Conservation (phyloP, 2,329 filamentous ascomycete genomes). For the Chaetomium globosum region DNA sequence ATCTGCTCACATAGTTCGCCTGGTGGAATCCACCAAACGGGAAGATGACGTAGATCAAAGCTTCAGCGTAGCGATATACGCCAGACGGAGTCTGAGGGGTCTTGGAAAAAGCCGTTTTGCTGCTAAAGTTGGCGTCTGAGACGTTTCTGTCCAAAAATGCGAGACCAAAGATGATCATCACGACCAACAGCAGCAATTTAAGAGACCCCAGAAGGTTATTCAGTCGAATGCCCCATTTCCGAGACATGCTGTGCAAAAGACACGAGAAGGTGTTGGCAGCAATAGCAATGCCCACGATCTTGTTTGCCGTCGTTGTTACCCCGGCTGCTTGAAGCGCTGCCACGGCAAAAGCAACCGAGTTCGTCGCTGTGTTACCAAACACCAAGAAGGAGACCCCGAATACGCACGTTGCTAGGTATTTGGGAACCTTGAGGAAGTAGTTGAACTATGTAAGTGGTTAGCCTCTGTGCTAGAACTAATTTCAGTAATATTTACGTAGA, state of each 20-base stretch:
- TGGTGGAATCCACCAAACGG: slow-evolving; percentile 32
- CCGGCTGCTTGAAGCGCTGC: slow-evolving; percentile 26
- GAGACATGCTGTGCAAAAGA: slow-evolving; percentile 30
- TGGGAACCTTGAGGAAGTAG: slow-evolving; percentile 28
- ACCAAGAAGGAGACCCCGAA: slow-evolving; percentile 32
- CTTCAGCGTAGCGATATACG: slow-evolving; percentile 26
- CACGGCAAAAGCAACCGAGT: slow-evolving; percentile 28
- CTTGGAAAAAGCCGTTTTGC: slow-evolving; percentile 15
- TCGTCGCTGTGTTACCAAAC: slow-evolving; percentile 30
- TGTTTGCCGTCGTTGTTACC: slow-evolving; percentile 1
- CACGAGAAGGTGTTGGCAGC: slow-evolving; percentile 29
- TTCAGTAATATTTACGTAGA: slow-evolving; percentile 19
- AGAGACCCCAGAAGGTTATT: slow-evolving; percentile 30
- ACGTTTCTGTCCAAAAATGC: slow-evolving; percentile 19
- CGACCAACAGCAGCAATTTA: slow-evolving; percentile 28
- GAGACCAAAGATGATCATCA: slow-evolving; percentile 27
- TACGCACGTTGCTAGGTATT: slow-evolving; percentile 28
- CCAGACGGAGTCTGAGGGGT: slow-evolving; percentile 23
- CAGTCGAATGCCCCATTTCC: slow-evolving; percentile 30
- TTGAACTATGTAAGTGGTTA: slow-evolving; percentile 24
- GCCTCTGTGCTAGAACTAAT: neutral
- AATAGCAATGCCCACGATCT: slow-evolving; percentile 27
- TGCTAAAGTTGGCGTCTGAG: slow-evolving; percentile 24
- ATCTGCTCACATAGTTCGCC: slow-evolving; percentile 28
- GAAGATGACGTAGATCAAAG: slow-evolving; percentile 27